phyloP scores from a whole-genome alignment of 768 basidiomycete species.

The Leccinellum luteum region DNA sequence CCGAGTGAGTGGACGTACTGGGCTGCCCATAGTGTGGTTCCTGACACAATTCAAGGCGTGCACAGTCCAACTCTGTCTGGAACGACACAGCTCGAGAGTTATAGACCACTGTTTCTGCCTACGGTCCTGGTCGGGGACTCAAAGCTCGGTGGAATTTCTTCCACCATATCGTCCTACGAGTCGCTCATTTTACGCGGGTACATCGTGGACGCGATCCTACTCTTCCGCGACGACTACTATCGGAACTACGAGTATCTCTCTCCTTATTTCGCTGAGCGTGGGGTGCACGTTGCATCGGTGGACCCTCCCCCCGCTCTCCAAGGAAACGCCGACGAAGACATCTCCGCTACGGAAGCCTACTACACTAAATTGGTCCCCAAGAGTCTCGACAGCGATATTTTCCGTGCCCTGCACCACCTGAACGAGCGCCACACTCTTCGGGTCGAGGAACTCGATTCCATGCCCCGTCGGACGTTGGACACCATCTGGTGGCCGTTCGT shows the following conservation, averaged over 20 bases:
- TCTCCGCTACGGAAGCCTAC: constrained; percentile 60
- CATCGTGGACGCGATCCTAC: constrained; percentile 76
- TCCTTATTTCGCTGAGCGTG: constrained; percentile 76
- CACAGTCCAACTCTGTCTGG: constrained; percentile 88
- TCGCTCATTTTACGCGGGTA: constrained; percentile 89
- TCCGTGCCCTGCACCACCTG: constrained; percentile 52
- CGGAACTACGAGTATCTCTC: constrained; percentile 81
- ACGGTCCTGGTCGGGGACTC: constrained; percentile 86
- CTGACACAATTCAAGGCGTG: constrained; percentile 55
- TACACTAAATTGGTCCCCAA: constrained; percentile 52
- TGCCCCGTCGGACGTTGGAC: constrained; percentile 75
- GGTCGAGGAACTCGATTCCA: constrained; percentile 69
- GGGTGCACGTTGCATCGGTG: constrained; percentile 52
- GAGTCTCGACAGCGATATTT: constrained; percentile 38
- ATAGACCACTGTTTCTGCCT: constrained; percentile 84
- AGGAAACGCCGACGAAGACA: constrained; percentile 45
- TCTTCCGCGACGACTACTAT: constrained; percentile 87
- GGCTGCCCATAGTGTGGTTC: background rate
- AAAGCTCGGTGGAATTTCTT: constrained; percentile 90
- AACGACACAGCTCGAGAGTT: constrained; percentile 79
- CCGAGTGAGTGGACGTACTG: constrained; percentile 6
- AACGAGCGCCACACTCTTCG: constrained; percentile 63
- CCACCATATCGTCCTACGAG: constrained; percentile 91
- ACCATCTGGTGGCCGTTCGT: constrained; percentile 98
- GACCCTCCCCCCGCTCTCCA: constrained; percentile 56